Evolutionary conservation across 768 basidiomycete genomes (phyloP).

Genomic region (Strobilomyces echinocephalus): DNA sequence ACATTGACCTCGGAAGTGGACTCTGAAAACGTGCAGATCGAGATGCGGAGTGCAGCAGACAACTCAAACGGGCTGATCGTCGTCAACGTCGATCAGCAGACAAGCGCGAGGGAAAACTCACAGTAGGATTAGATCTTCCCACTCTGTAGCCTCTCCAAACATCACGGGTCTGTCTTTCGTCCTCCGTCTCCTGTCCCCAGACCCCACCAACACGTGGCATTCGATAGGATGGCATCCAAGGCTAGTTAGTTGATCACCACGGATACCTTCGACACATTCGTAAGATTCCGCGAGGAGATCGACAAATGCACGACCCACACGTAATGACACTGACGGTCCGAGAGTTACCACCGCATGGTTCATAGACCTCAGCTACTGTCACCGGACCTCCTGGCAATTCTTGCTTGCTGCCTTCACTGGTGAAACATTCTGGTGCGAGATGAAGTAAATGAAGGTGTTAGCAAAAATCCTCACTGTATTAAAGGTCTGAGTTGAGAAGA

Average conservation of each 20-base stretch:
- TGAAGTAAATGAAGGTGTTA: too few relatives aligned
- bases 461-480: too few relatives aligned
- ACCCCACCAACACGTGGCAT: background rate
- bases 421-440: background rate
- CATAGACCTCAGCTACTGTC: background rate
- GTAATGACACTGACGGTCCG: background rate
- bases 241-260: background rate
- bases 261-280: background rate
- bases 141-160: background rate
- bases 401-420: too few relatives aligned
- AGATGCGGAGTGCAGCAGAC: background rate
- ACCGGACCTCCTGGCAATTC: too few relatives aligned
- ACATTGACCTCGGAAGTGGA: background rate
- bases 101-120: background rate
- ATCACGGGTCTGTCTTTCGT: background rate
- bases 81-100: background rate
- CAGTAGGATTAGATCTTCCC: background rate
- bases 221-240: background rate
- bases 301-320: background rate
- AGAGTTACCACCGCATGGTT: background rate
- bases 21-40: background rate
- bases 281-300: background rate
- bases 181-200: background rate
- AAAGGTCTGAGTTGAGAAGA: too few relatives aligned
- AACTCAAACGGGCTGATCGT: background rate